phyloP scores from a whole-genome alignment of 495 filamentous ascomycete species.

The Choiromyces venosus region DNA sequence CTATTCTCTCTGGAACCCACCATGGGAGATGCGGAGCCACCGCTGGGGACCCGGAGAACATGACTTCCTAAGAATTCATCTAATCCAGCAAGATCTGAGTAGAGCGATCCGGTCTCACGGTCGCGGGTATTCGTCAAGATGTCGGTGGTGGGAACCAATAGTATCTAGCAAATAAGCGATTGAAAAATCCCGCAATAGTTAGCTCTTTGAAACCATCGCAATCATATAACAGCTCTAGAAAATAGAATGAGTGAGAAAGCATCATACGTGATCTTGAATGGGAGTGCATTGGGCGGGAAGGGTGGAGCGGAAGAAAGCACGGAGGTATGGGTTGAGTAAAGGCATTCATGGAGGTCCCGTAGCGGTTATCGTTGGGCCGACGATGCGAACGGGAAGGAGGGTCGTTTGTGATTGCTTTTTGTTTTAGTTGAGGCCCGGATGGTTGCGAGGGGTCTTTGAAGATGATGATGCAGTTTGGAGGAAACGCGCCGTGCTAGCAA shows the following conservation, averaged over 20 bases:
- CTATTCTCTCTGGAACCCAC: slow-evolving; percentile 69
- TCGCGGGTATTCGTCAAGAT: slow-evolving; percentile 83
- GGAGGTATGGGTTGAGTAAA: slow-evolving; percentile 96
- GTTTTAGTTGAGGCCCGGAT: slow-evolving; percentile 4
- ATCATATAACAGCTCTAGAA: slow-evolving; percentile 5
- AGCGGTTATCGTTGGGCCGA: slow-evolving; percentile 6
- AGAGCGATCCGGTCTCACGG: slow-evolving; percentile 69
- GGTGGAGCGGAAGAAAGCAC: slow-evolving; percentile 95
- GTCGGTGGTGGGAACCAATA: slow-evolving; percentile 91
- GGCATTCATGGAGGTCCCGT: slow-evolving; percentile 69
- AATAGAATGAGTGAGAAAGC: neutral
- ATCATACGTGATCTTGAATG: slow-evolving; percentile 74
- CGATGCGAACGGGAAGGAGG: neutral
- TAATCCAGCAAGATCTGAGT: slow-evolving; percentile 72
- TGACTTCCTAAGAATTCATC: slow-evolving; percentile 97
- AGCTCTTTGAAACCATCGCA: slow-evolving; percentile 4
- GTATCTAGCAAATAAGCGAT: slow-evolving; percentile 53
- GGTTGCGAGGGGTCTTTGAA: neutral
- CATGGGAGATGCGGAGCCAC: slow-evolving; percentile 51
- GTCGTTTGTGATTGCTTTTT: slow-evolving; percentile 1
- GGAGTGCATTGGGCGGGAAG: slow-evolving; percentile 89
- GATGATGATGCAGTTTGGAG: slow-evolving; percentile 3
- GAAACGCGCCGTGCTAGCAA: neutral
- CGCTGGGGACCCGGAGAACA: slow-evolving; percentile 75
- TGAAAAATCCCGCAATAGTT: neutral